Percentiles rank a stretch among this genome's conserved stretches.
Evolutionary conservation across 805 yeast species (phyloP).

Genomic region (Clavispora santaluciae): DNA sequence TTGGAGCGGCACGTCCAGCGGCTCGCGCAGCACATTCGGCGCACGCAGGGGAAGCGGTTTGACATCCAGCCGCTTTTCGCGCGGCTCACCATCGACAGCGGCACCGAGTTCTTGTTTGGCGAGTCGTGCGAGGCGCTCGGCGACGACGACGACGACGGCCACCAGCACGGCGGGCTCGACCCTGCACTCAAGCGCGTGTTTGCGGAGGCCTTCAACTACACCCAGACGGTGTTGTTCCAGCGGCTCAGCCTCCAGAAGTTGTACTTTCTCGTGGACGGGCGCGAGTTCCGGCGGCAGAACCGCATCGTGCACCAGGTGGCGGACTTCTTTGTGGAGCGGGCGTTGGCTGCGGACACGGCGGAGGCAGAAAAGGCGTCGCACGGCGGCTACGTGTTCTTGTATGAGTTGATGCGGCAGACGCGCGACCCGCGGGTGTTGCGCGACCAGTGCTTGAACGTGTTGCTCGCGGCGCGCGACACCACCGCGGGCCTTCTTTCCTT

Average conservation of each 20-base stretch:
- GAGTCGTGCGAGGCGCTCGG: slow-evolving; percentile 14
- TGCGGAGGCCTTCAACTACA: slow-evolving; percentile 12
- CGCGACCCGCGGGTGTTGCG: slow-evolving; percentile 43
- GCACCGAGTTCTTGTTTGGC: slow-evolving; percentile 15
- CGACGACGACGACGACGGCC: slow-evolving; percentile 5
- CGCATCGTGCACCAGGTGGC: slow-evolving; percentile 12
- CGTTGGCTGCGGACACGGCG: slow-evolving; percentile 27
- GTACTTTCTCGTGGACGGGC: slow-evolving; percentile 9
- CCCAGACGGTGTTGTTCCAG: slow-evolving; percentile 10
- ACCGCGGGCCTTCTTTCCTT: slow-evolving; percentile 49
- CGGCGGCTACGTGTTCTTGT: slow-evolving; percentile 43
- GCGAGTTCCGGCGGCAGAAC: slow-evolving; percentile 11
- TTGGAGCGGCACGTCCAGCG: slow-evolving; percentile 22
- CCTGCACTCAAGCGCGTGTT: slow-evolving; percentile 8
- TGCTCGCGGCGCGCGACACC: slow-evolving; percentile 53
- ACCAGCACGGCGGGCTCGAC: slow-evolving; percentile 1
- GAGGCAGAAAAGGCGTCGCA: slow-evolving; percentile 27
- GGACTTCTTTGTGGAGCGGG: slow-evolving; percentile 35
- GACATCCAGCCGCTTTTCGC: slow-evolving; percentile 15
- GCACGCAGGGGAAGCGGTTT: slow-evolving; percentile 5
- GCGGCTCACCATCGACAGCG: slow-evolving; percentile 15
- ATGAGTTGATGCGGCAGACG: slow-evolving; percentile 46
- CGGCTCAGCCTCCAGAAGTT: slow-evolving; percentile 11
- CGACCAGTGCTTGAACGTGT: slow-evolving; percentile 47
- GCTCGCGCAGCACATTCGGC: slow-evolving; percentile 14